Evolutionary conservation across 768 basidiomycete species (phyloP).

Genomic region (Mycena haematopus): DNA sequence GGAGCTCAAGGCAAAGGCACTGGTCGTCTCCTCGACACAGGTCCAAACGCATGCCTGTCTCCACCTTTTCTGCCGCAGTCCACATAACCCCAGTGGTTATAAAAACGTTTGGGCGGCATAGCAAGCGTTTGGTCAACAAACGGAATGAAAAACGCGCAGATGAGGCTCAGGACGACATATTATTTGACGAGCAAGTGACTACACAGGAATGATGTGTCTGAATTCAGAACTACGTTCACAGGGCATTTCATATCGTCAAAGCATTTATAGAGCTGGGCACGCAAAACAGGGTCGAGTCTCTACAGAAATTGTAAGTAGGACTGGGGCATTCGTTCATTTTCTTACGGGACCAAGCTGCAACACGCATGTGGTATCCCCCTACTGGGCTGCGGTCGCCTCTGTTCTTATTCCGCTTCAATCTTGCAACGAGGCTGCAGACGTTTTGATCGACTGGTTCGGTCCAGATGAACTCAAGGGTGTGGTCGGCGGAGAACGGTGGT

Average conservation of each 20-base stretch:
- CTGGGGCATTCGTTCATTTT: background rate
- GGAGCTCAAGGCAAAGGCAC: too few relatives aligned
- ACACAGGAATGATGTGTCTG: background rate
- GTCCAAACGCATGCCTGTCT: slow-evolving; percentile 59
- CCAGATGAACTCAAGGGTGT: slow-evolving; percentile 70
- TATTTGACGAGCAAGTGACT: slow-evolving; percentile 68
- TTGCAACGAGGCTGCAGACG: slow-evolving; percentile 69
- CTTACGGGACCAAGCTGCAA: slow-evolving; percentile 53
- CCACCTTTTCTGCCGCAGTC: slow-evolving; percentile 57
- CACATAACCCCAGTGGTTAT: slow-evolving; percentile 64
- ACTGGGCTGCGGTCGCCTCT: slow-evolving; percentile 66
- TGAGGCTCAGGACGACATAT: slow-evolving; percentile 63
- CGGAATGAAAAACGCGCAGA: slow-evolving; percentile 43
- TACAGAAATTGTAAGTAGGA: slow-evolving; percentile 63
- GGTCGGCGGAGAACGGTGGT: slow-evolving; percentile 82
- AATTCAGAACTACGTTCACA: slow-evolving; percentile 29
- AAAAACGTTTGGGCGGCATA: slow-evolving; percentile 58
- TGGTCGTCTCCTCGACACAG: too few relatives aligned
- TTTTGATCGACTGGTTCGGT: slow-evolving; percentile 74
- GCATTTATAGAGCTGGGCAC: slow-evolving; percentile 72
- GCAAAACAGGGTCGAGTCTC: slow-evolving; percentile 72
- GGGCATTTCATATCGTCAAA: slow-evolving; percentile 76
- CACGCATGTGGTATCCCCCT: slow-evolving; percentile 72
- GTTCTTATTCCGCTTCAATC: slow-evolving; percentile 61
- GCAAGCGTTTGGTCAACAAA: slow-evolving; percentile 48